Base-by-base conservation (phyloP, 345 rosid genomes). In the Cardamine resedifolia region DNA sequence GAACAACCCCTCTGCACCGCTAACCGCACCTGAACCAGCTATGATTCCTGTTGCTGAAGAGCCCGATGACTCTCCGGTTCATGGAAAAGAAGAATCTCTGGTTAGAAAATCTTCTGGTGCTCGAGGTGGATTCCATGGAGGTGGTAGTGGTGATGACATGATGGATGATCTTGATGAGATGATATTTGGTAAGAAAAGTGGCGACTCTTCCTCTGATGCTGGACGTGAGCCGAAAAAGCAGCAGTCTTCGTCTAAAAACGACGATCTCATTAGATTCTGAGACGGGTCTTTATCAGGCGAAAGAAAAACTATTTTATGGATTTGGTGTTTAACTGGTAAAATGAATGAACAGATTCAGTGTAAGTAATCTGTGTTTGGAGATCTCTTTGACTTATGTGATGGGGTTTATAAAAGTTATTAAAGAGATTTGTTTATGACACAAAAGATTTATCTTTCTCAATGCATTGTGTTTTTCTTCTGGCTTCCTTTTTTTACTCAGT, bases 121-220 rank as follows among this genome's bases (percentile, higher is more conserved):
- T 20, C 88, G 82, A 23, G 83, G 82, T 43, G 89, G 87, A 18
- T 57, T 76, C 47, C 76, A 28, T 16, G 80, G 71, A 48, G 87
- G 79, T 75, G 64, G 90, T 61, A 88, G 84, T 83, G 85, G 82
- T 0, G 99, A 96, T 9, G 94, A 84, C 79, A 85, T 92, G 99
- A 87, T 92, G 94, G 99, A 92, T 81, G 99, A 96, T 79, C 96
- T 96, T 2, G 98, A 96, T 73, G 97, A 96, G 78, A 90, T 92
- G 99, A 92, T 96, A 73, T 96, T 96, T 12, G 98, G 99, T 53
- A 88, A 90, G 88, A 90, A 88, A 81, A 80, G 85, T n/a, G 83
- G 81, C 12, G 57, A 86, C 7, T 85, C 96, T 12, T 71, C 80
- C 0, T 56, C 66, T 11, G 43, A 63, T 65, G 39, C 43, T 3